phyloP scores from a whole-genome alignment of 192 early-diverging fungal species.

The Gaertneriomyces semiglobifer region DNA sequence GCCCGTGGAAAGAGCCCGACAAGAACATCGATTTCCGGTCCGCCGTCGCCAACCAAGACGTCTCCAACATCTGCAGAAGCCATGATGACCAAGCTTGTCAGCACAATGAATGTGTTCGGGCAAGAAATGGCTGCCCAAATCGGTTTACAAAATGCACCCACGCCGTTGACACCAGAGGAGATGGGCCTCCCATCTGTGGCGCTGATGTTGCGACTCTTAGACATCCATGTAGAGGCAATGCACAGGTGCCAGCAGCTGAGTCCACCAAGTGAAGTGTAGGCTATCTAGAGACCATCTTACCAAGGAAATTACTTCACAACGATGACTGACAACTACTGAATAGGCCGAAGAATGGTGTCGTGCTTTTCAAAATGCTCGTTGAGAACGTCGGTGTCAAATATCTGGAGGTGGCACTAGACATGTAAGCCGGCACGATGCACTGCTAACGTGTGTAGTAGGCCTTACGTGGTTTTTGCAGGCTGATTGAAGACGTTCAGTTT shows the following conservation, averaged over 20 bases:
- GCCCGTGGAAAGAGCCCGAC: slow-evolving; percentile 19
- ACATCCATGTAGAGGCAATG: slow-evolving; percentile 47
- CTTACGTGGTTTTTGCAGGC: slow-evolving; percentile 36
- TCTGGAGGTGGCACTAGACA: slow-evolving; percentile 76
- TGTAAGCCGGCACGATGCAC: slow-evolving; percentile 45
- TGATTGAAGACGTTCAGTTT: slow-evolving; percentile 54
- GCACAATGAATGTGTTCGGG: slow-evolving; percentile 26
- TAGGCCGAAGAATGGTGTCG: slow-evolving; percentile 62
- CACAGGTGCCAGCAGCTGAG: slow-evolving; percentile 76
- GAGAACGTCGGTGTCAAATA: slow-evolving; percentile 80
- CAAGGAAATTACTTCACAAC: neutral
- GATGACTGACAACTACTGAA: neutral
- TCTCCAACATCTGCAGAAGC: slow-evolving; percentile 25
- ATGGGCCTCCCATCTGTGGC: slow-evolving; percentile 35
- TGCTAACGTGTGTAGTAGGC: neutral
- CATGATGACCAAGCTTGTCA: slow-evolving; percentile 25
- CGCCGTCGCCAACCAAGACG: slow-evolving; percentile 20
- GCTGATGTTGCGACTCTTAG: slow-evolving; percentile 32
- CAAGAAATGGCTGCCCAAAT: slow-evolving; percentile 21
- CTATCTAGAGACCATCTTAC: neutral
- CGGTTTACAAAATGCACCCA: slow-evolving; percentile 19
- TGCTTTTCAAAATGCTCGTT: slow-evolving; percentile 71
- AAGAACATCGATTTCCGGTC: slow-evolving; percentile 1
- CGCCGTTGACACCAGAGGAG: slow-evolving; percentile 26
- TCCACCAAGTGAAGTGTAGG: slow-evolving; percentile 55